Base-by-base conservation (phyloP, 2,329 filamentous ascomycete genomes). In the Fusarium fujikuroi region DNA sequence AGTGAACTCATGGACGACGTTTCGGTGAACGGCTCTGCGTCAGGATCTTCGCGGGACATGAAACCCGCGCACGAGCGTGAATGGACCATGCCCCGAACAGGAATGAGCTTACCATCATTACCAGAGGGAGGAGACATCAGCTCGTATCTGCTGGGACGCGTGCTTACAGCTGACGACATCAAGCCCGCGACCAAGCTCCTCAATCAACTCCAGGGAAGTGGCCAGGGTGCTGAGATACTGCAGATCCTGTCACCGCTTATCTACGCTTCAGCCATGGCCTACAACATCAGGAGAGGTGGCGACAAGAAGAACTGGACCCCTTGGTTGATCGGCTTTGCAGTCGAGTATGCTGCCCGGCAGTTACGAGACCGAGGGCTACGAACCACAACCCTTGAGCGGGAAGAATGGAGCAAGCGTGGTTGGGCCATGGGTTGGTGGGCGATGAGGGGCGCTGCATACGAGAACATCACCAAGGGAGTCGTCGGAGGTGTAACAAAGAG, bases 401-500 rank as follows among this genome's bases (percentile, higher is more conserved):
- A 98, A 75, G 95, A 98, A 84, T 90, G 97, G 87, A 91, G 88
- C 79, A 95, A 94, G 83, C 88, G 96, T 72, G 95, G 93, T 43
- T 97, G 95, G 94, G 91, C 91, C 4, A 92, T 98, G 86, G 93
- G 91, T 25, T 98, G 96, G 95, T 99, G 96, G 96, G 84, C 89
- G 32, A 96, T 99, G 94, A 90, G 95, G 68, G 95, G 96, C n/a
- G 95, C 95, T 5, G 97, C 97, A 77, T 99, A 99, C 83, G 94
- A 98, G 83, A 94, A 95, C 77, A 87, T 98, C 68, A 97, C 94
- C 53, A 93, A 93, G 82, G 89, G 90, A 9, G 82, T 95, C 19
- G 91, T 95, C 12, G 86, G 86, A 36, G 92, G 91, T 77, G 88
- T 97, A 74, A 91, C 90, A 74, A 92, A 92, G 79, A 91, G 93